Conservation (phyloP, 208 protist genomes). For the Trypanosoma lewisi region DNA sequence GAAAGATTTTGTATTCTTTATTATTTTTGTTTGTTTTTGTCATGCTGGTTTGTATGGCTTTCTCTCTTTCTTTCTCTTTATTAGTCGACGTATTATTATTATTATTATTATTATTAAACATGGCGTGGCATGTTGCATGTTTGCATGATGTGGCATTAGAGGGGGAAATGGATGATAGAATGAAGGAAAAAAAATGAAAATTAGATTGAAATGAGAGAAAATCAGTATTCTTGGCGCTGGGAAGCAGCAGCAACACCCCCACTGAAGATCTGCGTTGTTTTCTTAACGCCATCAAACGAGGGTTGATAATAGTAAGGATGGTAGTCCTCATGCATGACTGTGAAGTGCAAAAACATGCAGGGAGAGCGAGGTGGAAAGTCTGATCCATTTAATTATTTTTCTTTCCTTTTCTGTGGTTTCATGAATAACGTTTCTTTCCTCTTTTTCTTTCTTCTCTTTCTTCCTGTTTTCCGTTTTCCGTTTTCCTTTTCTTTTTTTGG, state of each 20-base stretch:
- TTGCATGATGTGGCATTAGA: neutral
- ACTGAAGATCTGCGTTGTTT: neutral
- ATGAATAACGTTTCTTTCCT: constrained; percentile 12
- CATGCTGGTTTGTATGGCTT: neutral
- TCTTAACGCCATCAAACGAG: too few species aligned
- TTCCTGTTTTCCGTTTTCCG: neutral
- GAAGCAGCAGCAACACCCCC: too few species aligned
- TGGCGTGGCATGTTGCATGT: too few species aligned
- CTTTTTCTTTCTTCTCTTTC: constrained; percentile 19
- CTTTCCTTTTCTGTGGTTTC: neutral
- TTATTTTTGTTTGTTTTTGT: neutral
- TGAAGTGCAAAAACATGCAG: neutral
- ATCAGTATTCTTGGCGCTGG: too few species aligned
- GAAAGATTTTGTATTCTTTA: too few species aligned
- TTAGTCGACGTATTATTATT: too few species aligned
- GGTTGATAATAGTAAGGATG: too few species aligned
- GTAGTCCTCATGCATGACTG: too few species aligned
- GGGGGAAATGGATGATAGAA: neutral
- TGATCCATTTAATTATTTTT: constrained; percentile 1
- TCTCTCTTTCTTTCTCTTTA: constrained; percentile 1
- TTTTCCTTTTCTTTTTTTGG: neutral
- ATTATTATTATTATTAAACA: too few species aligned
- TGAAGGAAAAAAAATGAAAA: constrained; percentile 22
- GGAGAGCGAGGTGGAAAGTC: neutral
- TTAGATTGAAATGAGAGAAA: constrained; percentile 14